Base-by-base conservation (phyloP, 345 rosid genomes). In the Melaleuca quinquenervia region DNA sequence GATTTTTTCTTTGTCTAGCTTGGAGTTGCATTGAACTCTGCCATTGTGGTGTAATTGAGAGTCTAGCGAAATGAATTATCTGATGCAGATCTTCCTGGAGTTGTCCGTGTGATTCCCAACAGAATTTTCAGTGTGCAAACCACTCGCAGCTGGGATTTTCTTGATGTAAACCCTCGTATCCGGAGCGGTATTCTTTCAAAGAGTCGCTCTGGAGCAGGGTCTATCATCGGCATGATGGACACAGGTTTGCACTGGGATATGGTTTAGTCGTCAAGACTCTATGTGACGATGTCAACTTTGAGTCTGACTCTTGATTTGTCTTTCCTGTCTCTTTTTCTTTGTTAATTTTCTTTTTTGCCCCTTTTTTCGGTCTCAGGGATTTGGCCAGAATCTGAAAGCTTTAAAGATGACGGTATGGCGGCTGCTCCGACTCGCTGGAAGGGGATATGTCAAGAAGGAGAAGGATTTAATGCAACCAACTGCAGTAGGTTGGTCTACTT, bases 311-410 rank as follows among this genome's bases (percentile, higher is more conserved):
- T 32, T 70, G 24, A 70, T 70, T 32, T 8, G 78, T 70, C 78
- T 70, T 70, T 11, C 78, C 24, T 3, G 24, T 70, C 78, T 32
- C 78, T 70, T 70, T 32, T 70, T 41, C 78, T 32, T 70, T 18
- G 24, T 32, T 29, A 64, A 29, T 83, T 53, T 20, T 27, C 14
- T 52, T 26, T 22, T 44, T 27, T 74, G 50, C 36, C 78, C 50
- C 29, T 50, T 13, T 83, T 41, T 64, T 84, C 52, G 84, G 44
- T 50, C 50, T 82, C 88, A 89, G 95, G 98, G 54, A 90, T 94
- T 89, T 93, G 94, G 95, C 96, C 96, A 3, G 95, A 95, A 87
- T 90, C 93, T 48, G 62, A 87, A 60, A 92, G 94, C 86, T 95
- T 95, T 84, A 89, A 78, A 7, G 94, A 93, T 84, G 86, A 90